These are phyloP conservation scores for Collybiopsis luxurians DNA, from an alignment of 768 basidiomycete genomes.

Conservation along the genomic window DNA sequence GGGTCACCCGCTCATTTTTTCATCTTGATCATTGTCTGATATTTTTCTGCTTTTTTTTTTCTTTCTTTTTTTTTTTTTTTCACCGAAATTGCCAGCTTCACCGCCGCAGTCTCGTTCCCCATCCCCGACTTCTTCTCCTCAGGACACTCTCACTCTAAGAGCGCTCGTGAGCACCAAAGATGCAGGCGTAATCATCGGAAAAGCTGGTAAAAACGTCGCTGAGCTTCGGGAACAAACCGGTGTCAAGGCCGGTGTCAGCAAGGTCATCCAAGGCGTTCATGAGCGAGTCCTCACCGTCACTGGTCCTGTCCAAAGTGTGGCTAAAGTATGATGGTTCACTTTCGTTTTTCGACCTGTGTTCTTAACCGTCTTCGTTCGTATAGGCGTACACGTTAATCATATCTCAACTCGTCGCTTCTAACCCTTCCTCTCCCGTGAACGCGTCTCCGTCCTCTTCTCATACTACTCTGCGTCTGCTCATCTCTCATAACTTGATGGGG, in stretches of 20 bases:
- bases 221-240: slow-evolving; percentile 93
- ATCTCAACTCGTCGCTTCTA: slow-evolving; percentile 82
- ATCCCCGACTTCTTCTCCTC: slow-evolving; percentile 65
- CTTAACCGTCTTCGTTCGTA: slow-evolving; percentile 12
- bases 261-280: slow-evolving; percentile 96
- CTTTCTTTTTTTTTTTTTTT: slow-evolving; percentile 16
- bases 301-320: slow-evolving; percentile 89
- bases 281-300: slow-evolving; percentile 96
- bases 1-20: not conserved
- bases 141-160: slow-evolving; percentile 84
- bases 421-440: slow-evolving; percentile 67
- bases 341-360: slow-evolving; percentile 11
- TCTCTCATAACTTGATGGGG: slow-evolving; percentile 99
- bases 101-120: slow-evolving; percentile 72
- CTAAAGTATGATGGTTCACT: slow-evolving; percentile 58
- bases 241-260: slow-evolving; percentile 98
- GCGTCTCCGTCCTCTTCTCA: slow-evolving; percentile 70
- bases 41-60: slow-evolving; percentile 15
- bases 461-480: slow-evolving; percentile 93
- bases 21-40: slow-evolving; percentile 12
- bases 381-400: slow-evolving; percentile 96
- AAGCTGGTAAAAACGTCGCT: slow-evolving; percentile 96
- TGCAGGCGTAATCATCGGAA: slow-evolving; percentile 96
- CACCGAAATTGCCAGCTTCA: slow-evolving; percentile 39
- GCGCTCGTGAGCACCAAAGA: slow-evolving; percentile 97